Conservation (phyloP, 2,329 filamentous ascomycete genomes). For the Phialocephala subalpina region DNA sequence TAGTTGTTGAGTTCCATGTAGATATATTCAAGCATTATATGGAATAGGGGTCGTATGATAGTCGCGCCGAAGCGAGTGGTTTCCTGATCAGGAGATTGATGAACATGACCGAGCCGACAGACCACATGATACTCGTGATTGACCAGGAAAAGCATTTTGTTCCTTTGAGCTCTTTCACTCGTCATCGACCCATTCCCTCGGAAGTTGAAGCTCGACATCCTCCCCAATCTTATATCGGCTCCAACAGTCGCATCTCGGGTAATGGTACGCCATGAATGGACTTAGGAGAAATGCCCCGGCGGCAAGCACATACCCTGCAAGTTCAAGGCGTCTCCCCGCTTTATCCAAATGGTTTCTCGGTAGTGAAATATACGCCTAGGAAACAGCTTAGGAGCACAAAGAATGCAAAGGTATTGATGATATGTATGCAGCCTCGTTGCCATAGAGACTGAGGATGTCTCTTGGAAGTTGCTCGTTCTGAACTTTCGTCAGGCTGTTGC, state of each 20-base stretch:
- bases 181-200: background rate
- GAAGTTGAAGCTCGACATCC: background rate
- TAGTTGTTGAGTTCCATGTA: no score
- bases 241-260: background rate
- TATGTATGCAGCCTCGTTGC: background rate
- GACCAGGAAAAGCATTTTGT: no score
- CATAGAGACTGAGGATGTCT: background rate
- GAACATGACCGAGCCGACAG: no score
- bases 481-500: no score
- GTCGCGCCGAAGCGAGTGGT: no score
- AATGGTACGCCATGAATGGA: slow-evolving; percentile 7
- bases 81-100: no score
- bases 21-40: no score
- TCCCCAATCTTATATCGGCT: no score
- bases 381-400: background rate
- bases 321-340: slow-evolving; percentile 7
- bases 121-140: no score
- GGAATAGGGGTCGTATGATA: no score
- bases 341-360: background rate
- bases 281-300: slow-evolving; percentile 7
- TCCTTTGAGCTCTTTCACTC: no score
- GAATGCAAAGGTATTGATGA: background rate
- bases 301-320: slow-evolving; percentile 12
- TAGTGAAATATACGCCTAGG: background rate
- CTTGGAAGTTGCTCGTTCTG: no score